Evolutionary conservation across 805 yeast species (phyloP), one percentile per base, ranked within the genome.

Genomic region (Nakazawaea anatomiae): DNA sequence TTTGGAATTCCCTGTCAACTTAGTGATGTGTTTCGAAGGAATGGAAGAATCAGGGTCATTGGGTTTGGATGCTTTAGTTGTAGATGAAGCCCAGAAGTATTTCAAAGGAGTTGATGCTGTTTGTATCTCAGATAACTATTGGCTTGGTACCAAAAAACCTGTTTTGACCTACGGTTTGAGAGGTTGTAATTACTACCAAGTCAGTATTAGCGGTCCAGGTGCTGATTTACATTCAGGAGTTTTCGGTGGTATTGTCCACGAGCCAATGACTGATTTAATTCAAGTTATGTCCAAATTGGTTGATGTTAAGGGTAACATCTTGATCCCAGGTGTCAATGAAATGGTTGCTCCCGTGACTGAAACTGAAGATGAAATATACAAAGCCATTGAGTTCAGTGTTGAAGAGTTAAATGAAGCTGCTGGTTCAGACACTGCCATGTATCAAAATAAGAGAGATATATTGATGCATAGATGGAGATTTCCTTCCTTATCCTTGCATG

Each of bases 381-480:
- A 92, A 53, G 77, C 77, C 50, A 91, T 94, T 66, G 96, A 90
- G 64, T 94, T 86, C 65, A 82, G 85, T 46, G 79, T 91, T 49
- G 83, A 78, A 39, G 98, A 91, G 59, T 80, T 94, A 67, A 87
- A 91, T 65, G 82, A 80, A 25, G 96, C 97, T 46, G 76, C 92
- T 18, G 97, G 98, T 47, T 85, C 97, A 7, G 67, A 89, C 56
- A 90, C 97, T 44, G 82, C 90, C 38, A 75, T 91, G 54, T 85
- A 84, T 72, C 76, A 81, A 56, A 77, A 78, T 66, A 88, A 89
- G 71, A 83, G 89, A 72, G 85, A 84, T 53, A 90, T 96, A 53
- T 79, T 94, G 62, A 92, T 90, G 87, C 97, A 91, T 70, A 84
- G 99, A 79, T 94, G 99, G 99, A 86, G 99, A 77, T 90, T 77